These are phyloP conservation scores for Pyropia yezoensis DNA, from an alignment of 23 red algal species.

Conservation along the genomic window DNA sequence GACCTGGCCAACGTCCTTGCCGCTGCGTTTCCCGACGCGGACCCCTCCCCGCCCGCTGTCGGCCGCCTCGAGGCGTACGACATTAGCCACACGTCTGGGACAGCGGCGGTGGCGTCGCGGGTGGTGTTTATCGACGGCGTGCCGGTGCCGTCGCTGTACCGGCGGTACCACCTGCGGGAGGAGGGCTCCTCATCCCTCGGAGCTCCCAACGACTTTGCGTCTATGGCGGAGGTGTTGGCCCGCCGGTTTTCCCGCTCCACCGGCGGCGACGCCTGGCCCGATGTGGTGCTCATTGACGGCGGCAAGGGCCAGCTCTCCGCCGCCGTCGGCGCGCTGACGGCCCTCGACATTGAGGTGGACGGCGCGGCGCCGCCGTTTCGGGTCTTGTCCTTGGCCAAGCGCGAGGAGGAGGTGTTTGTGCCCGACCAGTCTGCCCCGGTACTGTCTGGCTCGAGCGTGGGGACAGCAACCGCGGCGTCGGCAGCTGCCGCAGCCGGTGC, in stretches of 20 bases:
- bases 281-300: constrained; percentile 59
- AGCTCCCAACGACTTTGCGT: constrained; percentile 43
- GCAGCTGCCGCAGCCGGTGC: no score
- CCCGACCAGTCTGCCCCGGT: constrained; percentile 4
- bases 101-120: constrained; percentile 34
- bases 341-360: not conserved
- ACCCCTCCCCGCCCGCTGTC: not conserved
- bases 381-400: constrained; percentile 39
- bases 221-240: constrained; percentile 25
- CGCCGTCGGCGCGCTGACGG: constrained; percentile 19
- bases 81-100: constrained; percentile 51
- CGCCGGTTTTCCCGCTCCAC: constrained; percentile 15
- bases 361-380: constrained; percentile 1
- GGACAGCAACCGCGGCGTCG: no score
- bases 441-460: not conserved
- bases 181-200: constrained; percentile 5
- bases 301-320: constrained; percentile 44
- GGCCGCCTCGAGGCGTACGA: constrained; percentile 52
- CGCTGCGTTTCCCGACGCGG: not conserved
- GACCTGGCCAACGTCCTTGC: constrained; percentile 17
- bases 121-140: constrained; percentile 46
- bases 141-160: constrained; percentile 31
- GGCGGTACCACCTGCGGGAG: constrained; percentile 19
- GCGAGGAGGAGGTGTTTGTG: constrained; percentile 40
- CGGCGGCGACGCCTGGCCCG: constrained; percentile 12